Percentiles rank a stretch among this genome's conserved stretches.
phyloP scores from a whole-genome alignment of 768 basidiomycete genomes.

The Gloeopeniophorella convolvens region DNA sequence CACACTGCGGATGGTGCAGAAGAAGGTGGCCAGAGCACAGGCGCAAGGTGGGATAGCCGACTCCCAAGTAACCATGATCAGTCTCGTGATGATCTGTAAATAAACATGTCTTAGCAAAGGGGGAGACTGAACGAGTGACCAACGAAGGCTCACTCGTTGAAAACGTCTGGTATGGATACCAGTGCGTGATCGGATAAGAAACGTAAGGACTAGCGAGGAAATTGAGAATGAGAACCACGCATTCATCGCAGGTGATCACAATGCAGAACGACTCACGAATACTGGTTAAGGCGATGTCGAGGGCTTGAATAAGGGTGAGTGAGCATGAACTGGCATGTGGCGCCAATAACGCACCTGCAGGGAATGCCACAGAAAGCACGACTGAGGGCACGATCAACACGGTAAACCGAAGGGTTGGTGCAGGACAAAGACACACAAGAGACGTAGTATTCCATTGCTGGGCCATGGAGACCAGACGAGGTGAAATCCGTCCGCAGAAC shows the following conservation, averaged over 20 bases:
- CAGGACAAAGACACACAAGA: slow-evolving; percentile 13
- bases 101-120: not conserved
- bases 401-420: too few species aligned
- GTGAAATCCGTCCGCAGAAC: not conserved
- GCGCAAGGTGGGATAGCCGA: slow-evolving; percentile 25
- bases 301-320: not conserved
- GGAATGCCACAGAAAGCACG: not conserved
- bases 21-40: slow-evolving; percentile 24
- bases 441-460: not conserved
- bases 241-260: not conserved
- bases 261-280: slow-evolving; percentile 7
- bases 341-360: not conserved
- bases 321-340: not conserved
- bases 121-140: too few species aligned
- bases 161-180: slow-evolving; percentile 1
- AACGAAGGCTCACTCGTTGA: not conserved
- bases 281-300: slow-evolving; percentile 8
- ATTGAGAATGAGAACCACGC: not conserved
- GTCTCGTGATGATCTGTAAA: slow-evolving; percentile 3
- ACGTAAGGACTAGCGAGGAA: slow-evolving; percentile 8
- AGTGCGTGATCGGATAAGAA: slow-evolving; percentile 9
- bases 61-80: slow-evolving; percentile 25
- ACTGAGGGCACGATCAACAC: slow-evolving; percentile 1
- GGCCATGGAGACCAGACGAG: not conserved
- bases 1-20: slow-evolving; percentile 14